These are phyloP conservation scores for Nasturtium officinale DNA, from an alignment of 345 rosid species.

Conservation along the genomic window DNA sequence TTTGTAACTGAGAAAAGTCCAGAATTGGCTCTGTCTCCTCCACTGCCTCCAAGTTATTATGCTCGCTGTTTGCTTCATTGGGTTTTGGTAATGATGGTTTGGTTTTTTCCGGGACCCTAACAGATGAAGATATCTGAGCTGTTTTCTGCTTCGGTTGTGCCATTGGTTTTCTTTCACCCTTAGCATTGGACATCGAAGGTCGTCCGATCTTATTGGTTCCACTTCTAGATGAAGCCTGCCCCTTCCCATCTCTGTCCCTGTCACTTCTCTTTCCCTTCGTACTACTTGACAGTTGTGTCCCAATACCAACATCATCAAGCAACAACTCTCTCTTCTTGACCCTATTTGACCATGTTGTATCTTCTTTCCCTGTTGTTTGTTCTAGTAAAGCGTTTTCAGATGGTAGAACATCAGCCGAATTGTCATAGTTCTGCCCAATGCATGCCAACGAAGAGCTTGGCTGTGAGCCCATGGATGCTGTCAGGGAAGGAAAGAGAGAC, in stretches of 20 bases:
- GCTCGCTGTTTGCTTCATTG: slow-evolving; percentile 57
- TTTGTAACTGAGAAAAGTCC: slow-evolving; percentile 51
- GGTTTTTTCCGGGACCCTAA: slow-evolving; percentile 61
- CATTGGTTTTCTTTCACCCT: slow-evolving; percentile 86
- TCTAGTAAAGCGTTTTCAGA: slow-evolving; percentile 53
- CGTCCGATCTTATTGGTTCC: slow-evolving; percentile 77
- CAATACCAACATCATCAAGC: slow-evolving; percentile 77
- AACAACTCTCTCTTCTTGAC: slow-evolving; percentile 82
- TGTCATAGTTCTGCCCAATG: slow-evolving; percentile 51
- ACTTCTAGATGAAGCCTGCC: slow-evolving; percentile 70
- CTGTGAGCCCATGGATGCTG: slow-evolving; percentile 70
- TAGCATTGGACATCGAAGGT: slow-evolving; percentile 64
- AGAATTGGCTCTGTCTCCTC: slow-evolving; percentile 47
- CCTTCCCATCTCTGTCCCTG: slow-evolving; percentile 95
- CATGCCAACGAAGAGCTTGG: slow-evolving; percentile 54
- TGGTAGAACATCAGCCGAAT: slow-evolving; percentile 53
- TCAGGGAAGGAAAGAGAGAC: slow-evolving; percentile 22
- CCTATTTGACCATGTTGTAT: slow-evolving; percentile 54
- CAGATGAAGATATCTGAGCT: slow-evolving; percentile 73
- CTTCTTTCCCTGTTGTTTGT: slow-evolving; percentile 58
- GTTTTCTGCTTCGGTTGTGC: slow-evolving; percentile 86
- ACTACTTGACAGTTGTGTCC: slow-evolving; percentile 47
- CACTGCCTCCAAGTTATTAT: slow-evolving; percentile 58
- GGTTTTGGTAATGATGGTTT: slow-evolving; percentile 49
- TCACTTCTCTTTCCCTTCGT: slow-evolving; percentile 94